Evolutionary conservation across 192 early-diverging fungal species (phyloP).

Genomic region (Coemansia sp.): DNA sequence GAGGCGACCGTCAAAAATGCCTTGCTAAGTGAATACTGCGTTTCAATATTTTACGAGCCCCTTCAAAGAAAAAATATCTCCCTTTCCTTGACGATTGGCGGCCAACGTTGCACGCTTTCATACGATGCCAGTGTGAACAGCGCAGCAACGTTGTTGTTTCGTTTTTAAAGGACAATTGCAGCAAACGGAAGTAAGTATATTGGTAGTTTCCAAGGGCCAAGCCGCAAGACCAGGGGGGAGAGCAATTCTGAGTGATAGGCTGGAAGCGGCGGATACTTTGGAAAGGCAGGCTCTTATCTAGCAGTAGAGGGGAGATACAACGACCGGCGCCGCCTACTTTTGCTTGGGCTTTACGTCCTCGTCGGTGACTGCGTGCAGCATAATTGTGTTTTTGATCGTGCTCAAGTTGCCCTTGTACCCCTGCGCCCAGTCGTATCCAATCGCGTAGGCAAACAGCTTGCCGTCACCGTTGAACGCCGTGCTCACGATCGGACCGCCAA

Average conservation of each 20-base stretch:
- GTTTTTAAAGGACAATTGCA: background rate
- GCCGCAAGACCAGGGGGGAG: background rate
- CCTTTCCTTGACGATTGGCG: background rate
- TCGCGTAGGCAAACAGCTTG: constrained; percentile 88
- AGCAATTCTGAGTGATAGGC: background rate
- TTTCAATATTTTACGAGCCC: background rate
- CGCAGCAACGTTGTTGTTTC: too few species aligned
- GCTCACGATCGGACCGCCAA: constrained; percentile 68
- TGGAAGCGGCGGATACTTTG: background rate
- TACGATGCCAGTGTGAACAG: background rate
- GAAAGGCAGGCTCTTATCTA: background rate
- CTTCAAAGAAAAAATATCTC: background rate
- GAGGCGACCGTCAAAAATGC: background rate
- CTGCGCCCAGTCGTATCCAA: constrained; percentile 87
- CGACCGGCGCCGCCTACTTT: constrained; percentile 47
- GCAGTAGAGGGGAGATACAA: background rate
- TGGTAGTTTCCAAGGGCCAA: background rate
- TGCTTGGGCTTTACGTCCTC: constrained; percentile 83
- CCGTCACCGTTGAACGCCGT: constrained; percentile 85
- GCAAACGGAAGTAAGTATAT: background rate
- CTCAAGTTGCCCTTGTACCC: constrained; percentile 70
- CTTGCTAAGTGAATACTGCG: background rate
- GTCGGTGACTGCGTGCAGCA: constrained; percentile 76
- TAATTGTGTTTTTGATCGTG: constrained; percentile 72
- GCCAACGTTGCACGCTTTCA: background rate